Conservation (phyloP, 2,329 filamentous ascomycete genomes). For the Ophiognomonia clavigignenti-juglandacearum region DNA sequence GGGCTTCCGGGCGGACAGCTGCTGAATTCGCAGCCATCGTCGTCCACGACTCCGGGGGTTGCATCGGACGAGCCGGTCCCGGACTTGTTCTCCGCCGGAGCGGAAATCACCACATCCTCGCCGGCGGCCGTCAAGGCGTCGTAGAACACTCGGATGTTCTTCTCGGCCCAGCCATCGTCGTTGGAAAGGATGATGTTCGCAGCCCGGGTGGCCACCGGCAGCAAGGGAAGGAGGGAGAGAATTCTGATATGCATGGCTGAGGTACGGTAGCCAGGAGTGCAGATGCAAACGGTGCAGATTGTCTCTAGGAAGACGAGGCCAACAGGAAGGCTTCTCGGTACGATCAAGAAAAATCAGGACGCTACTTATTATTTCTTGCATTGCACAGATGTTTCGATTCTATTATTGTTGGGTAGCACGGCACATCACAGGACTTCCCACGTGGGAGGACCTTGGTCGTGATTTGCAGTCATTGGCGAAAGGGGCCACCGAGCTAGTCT, state of each 20-base stretch:
- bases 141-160: constrained; percentile 58
- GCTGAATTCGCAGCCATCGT: constrained; percentile 51
- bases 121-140: constrained; percentile 48
- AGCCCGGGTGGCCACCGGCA: not conserved
- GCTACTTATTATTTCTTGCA: not conserved
- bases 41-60: constrained; percentile 42
- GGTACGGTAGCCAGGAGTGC: not conserved
- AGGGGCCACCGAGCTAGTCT: not conserved
- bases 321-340: not conserved
- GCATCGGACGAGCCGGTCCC: constrained; percentile 53
- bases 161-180: constrained; percentile 71
- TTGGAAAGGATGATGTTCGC: constrained; percentile 33
- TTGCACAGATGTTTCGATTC: not conserved
- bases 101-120: constrained; percentile 59
- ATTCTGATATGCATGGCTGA: constrained; percentile 1
- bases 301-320: not conserved
- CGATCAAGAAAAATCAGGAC: not conserved
- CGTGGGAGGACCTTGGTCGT: not conserved
- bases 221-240: not conserved
- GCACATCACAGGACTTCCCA: not conserved
- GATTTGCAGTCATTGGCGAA: not conserved
- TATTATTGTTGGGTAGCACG: no score
- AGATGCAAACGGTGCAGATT: not conserved
- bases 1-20: constrained; percentile 55
- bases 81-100: constrained; percentile 62